These are phyloP conservation scores for Aspergillus felis DNA, from an alignment of 2,329 filamentous ascomycete species.

Conservation along the genomic window DNA sequence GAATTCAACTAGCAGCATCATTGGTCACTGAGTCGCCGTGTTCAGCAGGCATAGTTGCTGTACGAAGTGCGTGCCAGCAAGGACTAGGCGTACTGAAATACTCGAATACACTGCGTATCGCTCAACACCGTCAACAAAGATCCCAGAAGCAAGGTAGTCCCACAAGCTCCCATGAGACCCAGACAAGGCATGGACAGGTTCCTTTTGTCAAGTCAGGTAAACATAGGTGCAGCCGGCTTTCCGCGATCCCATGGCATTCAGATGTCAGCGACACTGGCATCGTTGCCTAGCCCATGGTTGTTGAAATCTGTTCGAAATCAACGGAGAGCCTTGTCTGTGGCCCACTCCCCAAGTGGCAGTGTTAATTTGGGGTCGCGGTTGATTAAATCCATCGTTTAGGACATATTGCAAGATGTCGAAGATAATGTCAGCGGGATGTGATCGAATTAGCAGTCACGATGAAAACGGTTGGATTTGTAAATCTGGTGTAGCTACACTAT, in stretches of 20 bases:
- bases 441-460: not conserved
- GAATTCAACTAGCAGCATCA: not conserved
- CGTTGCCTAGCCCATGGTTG: not conserved
- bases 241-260: not conserved
- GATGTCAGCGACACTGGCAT: not conserved
- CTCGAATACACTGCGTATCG: not conserved
- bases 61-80: not conserved
- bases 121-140: not conserved
- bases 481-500: not conserved
- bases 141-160: not conserved
- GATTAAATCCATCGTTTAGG: not conserved
- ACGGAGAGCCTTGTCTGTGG: not conserved
- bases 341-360: not conserved
- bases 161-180: not conserved
- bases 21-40: not conserved
- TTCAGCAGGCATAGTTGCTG: not conserved
- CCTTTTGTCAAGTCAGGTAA: not conserved
- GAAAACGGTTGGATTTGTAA: not conserved
- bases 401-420: not conserved
- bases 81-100: not conserved
- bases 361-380: not conserved
- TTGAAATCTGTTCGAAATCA: not conserved
- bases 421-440: not conserved
- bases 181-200: not conserved
- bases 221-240: not conserved